A percentile compares a stretch with the other conserved stretches of the same genome.
Conservation (phyloP, 1,284 basidiomycete species). For the Phlebopus sp. region DNA sequence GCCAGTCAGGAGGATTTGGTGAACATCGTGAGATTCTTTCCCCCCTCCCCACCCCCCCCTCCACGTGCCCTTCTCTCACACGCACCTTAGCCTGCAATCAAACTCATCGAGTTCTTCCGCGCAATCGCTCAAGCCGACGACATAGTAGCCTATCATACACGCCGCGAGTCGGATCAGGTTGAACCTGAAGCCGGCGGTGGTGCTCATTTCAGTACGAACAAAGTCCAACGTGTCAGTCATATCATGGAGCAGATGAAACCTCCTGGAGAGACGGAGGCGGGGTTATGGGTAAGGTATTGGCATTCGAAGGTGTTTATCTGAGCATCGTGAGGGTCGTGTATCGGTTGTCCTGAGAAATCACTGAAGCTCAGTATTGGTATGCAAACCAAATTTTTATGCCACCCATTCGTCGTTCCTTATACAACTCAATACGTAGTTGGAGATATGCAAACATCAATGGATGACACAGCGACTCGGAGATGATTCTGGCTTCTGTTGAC, state of each 20-base stretch:
- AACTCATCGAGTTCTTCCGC: slow-evolving; percentile 23
- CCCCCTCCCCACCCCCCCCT: too few species aligned
- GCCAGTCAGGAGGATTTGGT: slow-evolving; percentile 1
- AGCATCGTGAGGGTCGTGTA: not conserved
- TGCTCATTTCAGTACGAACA: slow-evolving; percentile 9
- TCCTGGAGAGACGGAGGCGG: slow-evolving; percentile 13
- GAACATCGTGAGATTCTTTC: slow-evolving; percentile 8
- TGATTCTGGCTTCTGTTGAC: too few species aligned
- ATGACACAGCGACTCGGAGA: too few species aligned
- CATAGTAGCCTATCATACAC: not conserved
- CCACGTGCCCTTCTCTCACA: too few species aligned
- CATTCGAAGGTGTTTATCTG: slow-evolving; percentile 11
- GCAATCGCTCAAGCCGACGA: slow-evolving; percentile 7
- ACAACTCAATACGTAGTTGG: too few species aligned
- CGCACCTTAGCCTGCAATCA: slow-evolving; percentile 22
- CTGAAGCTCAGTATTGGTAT: too few species aligned
- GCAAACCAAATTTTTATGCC: too few species aligned
- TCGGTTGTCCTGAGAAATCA: too few species aligned
- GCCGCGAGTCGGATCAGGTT: not conserved
- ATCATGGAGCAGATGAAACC: slow-evolving; percentile 12
- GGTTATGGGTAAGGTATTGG: slow-evolving; percentile 21
- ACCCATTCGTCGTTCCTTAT: too few species aligned
- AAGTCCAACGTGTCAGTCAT: slow-evolving; percentile 9
- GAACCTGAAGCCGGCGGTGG: slow-evolving; percentile 11
- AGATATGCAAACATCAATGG: too few species aligned